Conservation (phyloP, 1,139 yeast species). For the Yamadazyma blattariae region DNA sequence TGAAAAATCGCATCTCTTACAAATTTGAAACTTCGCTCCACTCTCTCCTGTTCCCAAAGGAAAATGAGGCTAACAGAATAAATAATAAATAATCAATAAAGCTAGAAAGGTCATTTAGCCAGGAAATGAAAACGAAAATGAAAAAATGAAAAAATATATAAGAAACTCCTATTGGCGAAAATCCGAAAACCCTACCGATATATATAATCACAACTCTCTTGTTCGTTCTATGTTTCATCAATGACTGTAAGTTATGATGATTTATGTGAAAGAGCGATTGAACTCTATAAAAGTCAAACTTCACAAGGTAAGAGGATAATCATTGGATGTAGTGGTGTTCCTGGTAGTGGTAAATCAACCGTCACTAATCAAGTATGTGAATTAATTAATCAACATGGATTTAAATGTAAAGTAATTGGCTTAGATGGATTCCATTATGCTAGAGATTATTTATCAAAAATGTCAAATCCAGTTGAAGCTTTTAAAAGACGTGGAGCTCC, state of each 20-base stretch:
- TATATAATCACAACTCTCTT: no score
- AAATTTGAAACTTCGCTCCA: no score
- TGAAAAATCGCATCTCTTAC: no score
- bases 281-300: not conserved
- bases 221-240: no score
- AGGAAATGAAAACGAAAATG: no score
- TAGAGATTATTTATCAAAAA: conserved; percentile 46
- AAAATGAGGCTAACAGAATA: no score
- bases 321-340: conserved; percentile 67
- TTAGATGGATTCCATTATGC: conserved; percentile 87
- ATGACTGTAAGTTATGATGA: conserved; percentile 1
- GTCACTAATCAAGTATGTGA: conserved; percentile 36
- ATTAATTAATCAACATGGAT: conserved; percentile 14
- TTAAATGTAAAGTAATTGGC: conserved; percentile 25
- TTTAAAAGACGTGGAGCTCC: conserved; percentile 78
- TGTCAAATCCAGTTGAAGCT: conserved; percentile 58
- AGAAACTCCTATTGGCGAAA: no score
- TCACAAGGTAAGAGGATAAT: conserved; percentile 32
- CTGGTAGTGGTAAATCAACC: conserved; percentile 85
- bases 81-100: no score
- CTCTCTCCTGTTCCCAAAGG: no score
- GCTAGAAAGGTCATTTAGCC: no score
- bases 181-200: conserved; percentile 2
- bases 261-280: conserved; percentile 4
- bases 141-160: no score